Evolutionary conservation across 2,329 filamentous ascomycete species (phyloP), one percentile per base, ranked within the genome.

Genomic region (Niveomyces coronatus): DNA sequence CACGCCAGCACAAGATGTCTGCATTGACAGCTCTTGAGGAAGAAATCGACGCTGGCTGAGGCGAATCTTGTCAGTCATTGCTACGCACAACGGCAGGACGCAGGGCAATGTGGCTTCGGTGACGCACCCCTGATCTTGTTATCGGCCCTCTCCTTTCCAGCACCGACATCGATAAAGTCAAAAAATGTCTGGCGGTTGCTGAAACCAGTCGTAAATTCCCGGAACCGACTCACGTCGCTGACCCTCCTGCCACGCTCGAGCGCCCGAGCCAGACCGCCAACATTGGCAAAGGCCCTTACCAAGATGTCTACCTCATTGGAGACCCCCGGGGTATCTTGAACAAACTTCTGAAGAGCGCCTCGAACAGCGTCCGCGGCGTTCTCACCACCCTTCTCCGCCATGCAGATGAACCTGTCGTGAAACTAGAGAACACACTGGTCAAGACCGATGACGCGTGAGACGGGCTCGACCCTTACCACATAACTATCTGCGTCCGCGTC

Each of bases 1-100:
- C 36, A 39, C 22, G 36, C 36, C 9, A 39, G 27, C 18, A 39
- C 36, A 11, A 39, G 17, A 16, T 39, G 36, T 23, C 32, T 39
- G 22, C 36, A 39, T 18, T 39, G 36, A 32, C 14, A 26, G 26
- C 22, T 39, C 5, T 39, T 18, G 7, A 32, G n/a, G 36, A 39
- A 39, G 23, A 39, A 32, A 8, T 39, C 30, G 11, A 39, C 15
- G 34, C 26, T 32, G 16, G 23, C 33, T 39, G n/a, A 14, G 28
- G n/a, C n/a, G 15, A 30, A 30, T 9, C 7, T 30, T 8, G 23
- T 24, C 13, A 24, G 13, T 24, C 8, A 24, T 24, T 13, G 23
- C 23, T 24, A 24, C 23, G 13, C 7, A 9, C 7, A 30, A 14
- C 28, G 8, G 28, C 28, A 30, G 7, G 8, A 7, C 7, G 10